Evolutionary conservation across 306 rosid genomes (phyloP).

Genomic region (Trichosanthes truncata): DNA sequence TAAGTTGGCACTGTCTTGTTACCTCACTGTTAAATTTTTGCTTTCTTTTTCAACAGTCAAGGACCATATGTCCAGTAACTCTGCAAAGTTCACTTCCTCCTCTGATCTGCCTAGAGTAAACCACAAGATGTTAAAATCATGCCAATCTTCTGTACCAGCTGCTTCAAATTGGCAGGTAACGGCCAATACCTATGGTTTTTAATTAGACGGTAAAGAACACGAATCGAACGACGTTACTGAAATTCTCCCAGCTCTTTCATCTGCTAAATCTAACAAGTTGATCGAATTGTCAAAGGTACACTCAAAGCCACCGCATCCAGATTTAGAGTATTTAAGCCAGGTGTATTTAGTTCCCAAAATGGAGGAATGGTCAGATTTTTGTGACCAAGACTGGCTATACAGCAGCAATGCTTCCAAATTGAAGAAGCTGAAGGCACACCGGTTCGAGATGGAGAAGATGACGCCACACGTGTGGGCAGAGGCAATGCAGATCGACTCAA

Average conservation of each 20-base stretch:
- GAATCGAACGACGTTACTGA: constrained; percentile 43
- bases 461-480: constrained; percentile 74
- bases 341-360: constrained; percentile 56
- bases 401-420: constrained; percentile 27
- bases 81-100: constrained; percentile 32
- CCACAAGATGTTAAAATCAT: constrained; percentile 48
- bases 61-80: constrained; percentile 51
- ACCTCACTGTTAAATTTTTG: not conserved
- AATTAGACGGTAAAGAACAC: constrained; percentile 34
- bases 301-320: constrained; percentile 67
- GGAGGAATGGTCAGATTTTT: constrained; percentile 41
- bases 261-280: constrained; percentile 17
- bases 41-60: constrained; percentile 30
- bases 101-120: constrained; percentile 39
- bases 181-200: constrained; percentile 22
- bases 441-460: constrained; percentile 30
- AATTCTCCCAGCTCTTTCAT: constrained; percentile 22
- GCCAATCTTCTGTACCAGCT: constrained; percentile 35
- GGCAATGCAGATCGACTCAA: constrained; percentile 51
- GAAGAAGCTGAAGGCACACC: constrained; percentile 27
- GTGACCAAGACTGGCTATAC: constrained; percentile 71
- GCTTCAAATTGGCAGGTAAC: constrained; percentile 35
- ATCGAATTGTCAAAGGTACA: constrained; percentile 25
- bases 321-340: constrained; percentile 45
- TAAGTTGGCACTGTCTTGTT: not conserved